These are phyloP conservation scores for Aspergillus pseudonomiae DNA, from an alignment of 2,329 filamentous ascomycete species.

Conservation along the genomic window DNA sequence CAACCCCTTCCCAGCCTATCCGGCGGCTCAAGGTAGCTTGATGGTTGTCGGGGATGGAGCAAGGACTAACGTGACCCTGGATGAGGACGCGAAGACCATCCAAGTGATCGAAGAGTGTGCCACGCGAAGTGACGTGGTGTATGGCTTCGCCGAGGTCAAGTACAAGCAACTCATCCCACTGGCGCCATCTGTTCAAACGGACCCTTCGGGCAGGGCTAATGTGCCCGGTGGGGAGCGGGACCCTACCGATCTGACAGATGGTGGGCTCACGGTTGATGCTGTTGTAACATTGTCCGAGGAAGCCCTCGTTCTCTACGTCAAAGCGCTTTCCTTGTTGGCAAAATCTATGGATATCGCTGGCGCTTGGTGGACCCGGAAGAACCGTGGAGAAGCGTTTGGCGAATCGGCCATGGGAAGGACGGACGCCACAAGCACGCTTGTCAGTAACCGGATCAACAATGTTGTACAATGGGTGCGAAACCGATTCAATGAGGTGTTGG, in stretches of 20 bases:
- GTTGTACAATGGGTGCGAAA: constrained; percentile 94
- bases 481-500: constrained; percentile 94
- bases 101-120: constrained; percentile 89
- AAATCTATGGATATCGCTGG: constrained; percentile 96
- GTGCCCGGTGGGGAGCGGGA: constrained; percentile 33
- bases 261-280: constrained; percentile 82
- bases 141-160: constrained; percentile 97
- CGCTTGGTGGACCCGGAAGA: constrained; percentile 84
- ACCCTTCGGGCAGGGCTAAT: constrained; percentile 32
- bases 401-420: constrained; percentile 48
- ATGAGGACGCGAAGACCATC: constrained; percentile 79
- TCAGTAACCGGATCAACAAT: constrained; percentile 77
- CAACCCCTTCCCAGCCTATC: constrained; percentile 82
- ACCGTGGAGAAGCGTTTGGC: constrained; percentile 61
- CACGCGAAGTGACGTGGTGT: constrained; percentile 92
- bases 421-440: constrained; percentile 53
- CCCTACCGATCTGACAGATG: constrained; percentile 63
- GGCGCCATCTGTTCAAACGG: constrained; percentile 65
- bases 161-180: constrained; percentile 95
- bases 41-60: constrained; percentile 65
- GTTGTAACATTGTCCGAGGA: constrained; percentile 88
- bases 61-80: constrained; percentile 62
- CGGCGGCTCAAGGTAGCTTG: constrained; percentile 71
- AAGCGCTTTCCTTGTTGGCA: constrained; percentile 83
- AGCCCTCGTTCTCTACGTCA: constrained; percentile 93